Evolutionary conservation across 768 basidiomycete species (phyloP).

Genomic region (Boletus subcaerulescens): DNA sequence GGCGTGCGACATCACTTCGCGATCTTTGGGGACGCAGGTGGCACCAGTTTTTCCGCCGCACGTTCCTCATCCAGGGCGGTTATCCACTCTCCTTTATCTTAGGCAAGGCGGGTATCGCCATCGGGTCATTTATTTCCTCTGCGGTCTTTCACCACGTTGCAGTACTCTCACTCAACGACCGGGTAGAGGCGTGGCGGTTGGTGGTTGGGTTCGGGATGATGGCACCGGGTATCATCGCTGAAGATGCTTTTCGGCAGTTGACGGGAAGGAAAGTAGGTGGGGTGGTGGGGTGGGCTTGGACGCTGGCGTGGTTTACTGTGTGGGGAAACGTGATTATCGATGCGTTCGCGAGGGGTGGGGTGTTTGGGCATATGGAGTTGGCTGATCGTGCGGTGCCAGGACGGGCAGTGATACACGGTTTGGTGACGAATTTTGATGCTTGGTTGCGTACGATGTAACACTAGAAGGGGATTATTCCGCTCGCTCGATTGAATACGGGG

Average conservation of each 20-base stretch:
- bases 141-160: too few relatives aligned
- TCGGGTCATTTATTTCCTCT: too few relatives aligned
- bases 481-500: too few relatives aligned
- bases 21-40: too few relatives aligned
- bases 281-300: background rate
- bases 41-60: too few relatives aligned
- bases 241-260: background rate
- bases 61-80: too few relatives aligned
- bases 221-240: background rate
- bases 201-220: too few relatives aligned
- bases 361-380: background rate
- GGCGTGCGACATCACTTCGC: too few relatives aligned
- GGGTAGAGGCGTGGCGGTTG: too few relatives aligned
- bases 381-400: background rate
- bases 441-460: background rate
- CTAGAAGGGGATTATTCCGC: background rate
- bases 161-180: too few relatives aligned
- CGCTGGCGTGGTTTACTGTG: background rate
- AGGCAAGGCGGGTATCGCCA: too few relatives aligned
- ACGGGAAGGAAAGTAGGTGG: background rate
- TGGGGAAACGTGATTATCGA: background rate
- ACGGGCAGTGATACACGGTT: background rate
- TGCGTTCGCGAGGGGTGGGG: background rate
- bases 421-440: background rate
- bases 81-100: too few relatives aligned